Evolutionary conservation across 116 monocot species (phyloP), one percentile per base, ranked within the genome.

Genomic region (Trichopus zeylanicus): DNA sequence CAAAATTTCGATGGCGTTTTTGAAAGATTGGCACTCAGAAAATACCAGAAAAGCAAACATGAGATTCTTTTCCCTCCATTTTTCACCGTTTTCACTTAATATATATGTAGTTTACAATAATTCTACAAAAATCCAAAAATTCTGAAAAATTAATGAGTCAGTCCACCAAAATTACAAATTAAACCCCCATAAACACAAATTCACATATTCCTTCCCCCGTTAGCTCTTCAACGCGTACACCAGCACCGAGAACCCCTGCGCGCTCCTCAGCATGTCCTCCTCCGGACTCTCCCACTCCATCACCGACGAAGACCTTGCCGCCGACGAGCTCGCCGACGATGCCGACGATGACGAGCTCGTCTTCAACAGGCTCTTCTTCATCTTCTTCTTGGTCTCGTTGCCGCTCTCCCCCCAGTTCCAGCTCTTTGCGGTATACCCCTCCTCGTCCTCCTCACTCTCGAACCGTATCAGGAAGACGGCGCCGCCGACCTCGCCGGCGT

Each of bases 251-350:
- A 78, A 85, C 11, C 85, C 86, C 8, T 78, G 74, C 15, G 58
- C 61, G 5, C 70, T 60, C 63, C 64, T 68, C 53, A 88, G 57
- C 79, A 78, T 82, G 4, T 60, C 58, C 54, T 94, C 93, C 71
- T 89, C 93, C 22, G 60, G 64, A 69, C 86, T 89, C 23, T 72
- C 82, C 93, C 93, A 94, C 38, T 85, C 93, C 86, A 86, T 75
- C 53, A 94, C 80, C 29, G 86, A 68, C 61, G 86, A 70, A 61
- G 93, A 82, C 48, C 80, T 74, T 38, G 78, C 71, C 32, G 69
- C 55, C 26, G 71, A 79, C 56, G 79, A 70, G 46, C 77, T 63
- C 1, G 78, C 70, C 7, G 89, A 82, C 18, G 85, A 65, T 48
- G 93, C 77, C 35, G 87, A 85, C 8, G 77, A 82, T 3, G 75